phyloP scores from a whole-genome alignment of 202 grass and related monocot genomes.

The Elaeis oleifera region DNA sequence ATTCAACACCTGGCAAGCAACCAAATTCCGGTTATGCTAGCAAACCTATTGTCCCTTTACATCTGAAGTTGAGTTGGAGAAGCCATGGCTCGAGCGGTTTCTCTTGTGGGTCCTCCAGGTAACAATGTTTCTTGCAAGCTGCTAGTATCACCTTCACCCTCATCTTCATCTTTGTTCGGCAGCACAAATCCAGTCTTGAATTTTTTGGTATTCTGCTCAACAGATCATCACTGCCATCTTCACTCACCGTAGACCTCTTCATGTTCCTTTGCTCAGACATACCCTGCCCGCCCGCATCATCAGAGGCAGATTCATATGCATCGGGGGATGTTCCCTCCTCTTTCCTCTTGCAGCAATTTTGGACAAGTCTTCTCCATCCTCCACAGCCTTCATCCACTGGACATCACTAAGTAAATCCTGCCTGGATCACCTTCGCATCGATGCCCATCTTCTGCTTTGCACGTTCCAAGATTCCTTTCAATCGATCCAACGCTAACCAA shows the following conservation, averaged over 20 bases:
- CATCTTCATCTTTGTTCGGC: constrained; percentile 47
- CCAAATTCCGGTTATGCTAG: not conserved
- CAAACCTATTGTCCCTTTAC: constrained; percentile 17
- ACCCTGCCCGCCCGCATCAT: constrained; percentile 3
- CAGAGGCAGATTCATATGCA: constrained; percentile 24
- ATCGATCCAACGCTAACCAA: constrained; percentile 97
- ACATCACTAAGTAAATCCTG: constrained; percentile 62
- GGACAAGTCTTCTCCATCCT: constrained; percentile 54
- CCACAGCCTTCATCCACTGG: constrained; percentile 85
- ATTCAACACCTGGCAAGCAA: too few relatives aligned
- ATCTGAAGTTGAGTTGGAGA: constrained; percentile 33
- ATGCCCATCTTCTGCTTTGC: constrained; percentile 99
- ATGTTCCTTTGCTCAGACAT: constrained; percentile 26
- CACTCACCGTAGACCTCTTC: constrained; percentile 23
- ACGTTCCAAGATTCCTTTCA: constrained; percentile 94
- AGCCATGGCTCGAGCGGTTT: constrained; percentile 64
- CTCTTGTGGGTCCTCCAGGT: constrained; percentile 82
- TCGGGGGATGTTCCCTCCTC: constrained; percentile 38
- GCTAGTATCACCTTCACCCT: constrained; percentile 37
- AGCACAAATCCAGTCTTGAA: constrained; percentile 29
- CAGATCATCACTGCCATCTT: constrained; percentile 34
- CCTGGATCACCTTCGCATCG: constrained; percentile 99
- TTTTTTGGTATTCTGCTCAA: constrained; percentile 34
- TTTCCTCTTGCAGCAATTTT: constrained; percentile 57
- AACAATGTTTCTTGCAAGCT: constrained; percentile 45